These are phyloP conservation scores for Aspergillus hortae DNA, from an alignment of 2,329 filamentous ascomycete species.

Conservation along the genomic window DNA sequence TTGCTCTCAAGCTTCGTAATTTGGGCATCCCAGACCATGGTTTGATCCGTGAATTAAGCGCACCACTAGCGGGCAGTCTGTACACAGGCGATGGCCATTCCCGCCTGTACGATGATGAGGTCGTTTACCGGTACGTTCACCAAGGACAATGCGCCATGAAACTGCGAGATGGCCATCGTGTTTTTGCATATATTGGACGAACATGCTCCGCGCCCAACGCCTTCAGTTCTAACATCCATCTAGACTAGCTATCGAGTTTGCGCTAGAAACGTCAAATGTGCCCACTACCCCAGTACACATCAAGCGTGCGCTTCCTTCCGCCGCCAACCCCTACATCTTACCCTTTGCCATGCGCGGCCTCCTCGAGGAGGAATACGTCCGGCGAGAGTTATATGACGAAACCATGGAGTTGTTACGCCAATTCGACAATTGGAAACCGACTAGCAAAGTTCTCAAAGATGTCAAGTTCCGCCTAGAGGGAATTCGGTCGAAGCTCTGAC, in stretches of 20 bases:
- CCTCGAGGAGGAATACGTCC: conserved; percentile 87
- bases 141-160: background rate
- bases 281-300: conserved; percentile 49
- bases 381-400: conserved; percentile 72
- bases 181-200: background rate
- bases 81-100: conserved; percentile 93
- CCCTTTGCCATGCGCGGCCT: conserved; percentile 95
- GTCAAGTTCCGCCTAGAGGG: conserved; percentile 93
- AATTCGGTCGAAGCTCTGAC: conserved; percentile 74
- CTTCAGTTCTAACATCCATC: conserved; percentile 5
- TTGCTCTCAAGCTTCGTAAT: conserved; percentile 90
- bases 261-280: conserved; percentile 65
- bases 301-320: conserved; percentile 44
- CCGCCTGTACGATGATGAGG: conserved; percentile 82
- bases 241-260: conserved; percentile 66
- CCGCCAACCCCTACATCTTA: conserved; percentile 79
- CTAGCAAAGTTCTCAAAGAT: conserved; percentile 87
- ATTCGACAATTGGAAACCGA: conserved; percentile 92
- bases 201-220: background rate
- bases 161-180: background rate
- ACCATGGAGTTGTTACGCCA: conserved; percentile 74
- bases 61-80: conserved; percentile 82
- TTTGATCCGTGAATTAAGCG: conserved; percentile 82
- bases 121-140: conserved; percentile 68
- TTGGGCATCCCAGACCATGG: conserved; percentile 90